Percentiles rank a stretch among this genome's conserved stretches.
Evolutionary conservation across 2,329 filamentous ascomycete genomes (phyloP).

Genomic region (Neocucurbitaria cava): DNA sequence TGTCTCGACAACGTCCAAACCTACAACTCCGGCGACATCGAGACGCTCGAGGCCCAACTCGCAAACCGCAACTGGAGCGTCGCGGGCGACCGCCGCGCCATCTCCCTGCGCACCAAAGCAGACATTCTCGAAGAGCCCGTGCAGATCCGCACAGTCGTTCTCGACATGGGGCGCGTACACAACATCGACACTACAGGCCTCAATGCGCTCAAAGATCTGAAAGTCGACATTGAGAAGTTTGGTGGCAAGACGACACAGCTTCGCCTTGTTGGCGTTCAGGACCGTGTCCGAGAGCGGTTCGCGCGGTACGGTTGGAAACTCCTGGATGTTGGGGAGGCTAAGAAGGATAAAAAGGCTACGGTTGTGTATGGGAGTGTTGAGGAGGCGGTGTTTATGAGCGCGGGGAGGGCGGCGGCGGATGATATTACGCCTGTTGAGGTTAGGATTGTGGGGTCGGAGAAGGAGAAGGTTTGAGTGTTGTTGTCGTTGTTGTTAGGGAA

Average conservation of each 20-base stretch:
- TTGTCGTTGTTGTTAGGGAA: too few relatives aligned
- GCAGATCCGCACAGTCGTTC: constrained; percentile 57
- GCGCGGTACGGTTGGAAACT: constrained; percentile 45
- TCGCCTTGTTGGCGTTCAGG: constrained; percentile 58
- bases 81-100: constrained; percentile 57
- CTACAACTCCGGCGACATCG: constrained; percentile 51
- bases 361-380: constrained; percentile 22
- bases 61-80: constrained; percentile 63
- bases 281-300: constrained; percentile 47
- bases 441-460: constrained; percentile 21
- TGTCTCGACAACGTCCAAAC: constrained; percentile 61
- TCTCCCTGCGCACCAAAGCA: constrained; percentile 53
- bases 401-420: constrained; percentile 8
- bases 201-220: constrained; percentile 57
- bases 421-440: constrained; percentile 25
- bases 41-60: constrained; percentile 44
- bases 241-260: constrained; percentile 57
- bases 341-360: constrained; percentile 11
- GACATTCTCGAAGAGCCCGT: constrained; percentile 44
- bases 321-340: constrained; percentile 6
- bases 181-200: constrained; percentile 63
- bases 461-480: constrained; percentile 26
- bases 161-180: constrained; percentile 61
- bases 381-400: constrained; percentile 19
- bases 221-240: constrained; percentile 58